Evolutionary conservation across 2,329 filamentous ascomycete species (phyloP).

Genomic region (Aspergillus sp.): DNA sequence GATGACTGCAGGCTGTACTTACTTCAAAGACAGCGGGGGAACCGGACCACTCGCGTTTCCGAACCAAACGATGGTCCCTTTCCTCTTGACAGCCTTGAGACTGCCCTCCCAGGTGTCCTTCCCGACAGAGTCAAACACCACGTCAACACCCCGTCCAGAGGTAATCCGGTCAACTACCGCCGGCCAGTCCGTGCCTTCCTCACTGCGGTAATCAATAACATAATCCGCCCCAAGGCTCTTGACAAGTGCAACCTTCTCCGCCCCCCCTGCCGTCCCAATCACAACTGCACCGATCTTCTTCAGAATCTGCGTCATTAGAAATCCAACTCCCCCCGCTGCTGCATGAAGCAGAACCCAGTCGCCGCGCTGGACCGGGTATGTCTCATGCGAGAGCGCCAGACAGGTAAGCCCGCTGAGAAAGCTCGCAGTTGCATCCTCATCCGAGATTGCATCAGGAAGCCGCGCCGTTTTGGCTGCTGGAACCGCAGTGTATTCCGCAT

Average conservation of each 20-base stretch:
- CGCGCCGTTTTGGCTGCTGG: conserved; percentile 56
- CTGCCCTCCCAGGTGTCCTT: conserved; percentile 80
- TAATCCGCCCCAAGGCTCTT: conserved; percentile 66
- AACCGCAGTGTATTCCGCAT: conserved; percentile 61
- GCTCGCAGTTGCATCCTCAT: conserved; percentile 65
- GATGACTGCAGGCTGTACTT: conserved; percentile 43
- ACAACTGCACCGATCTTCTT: conserved; percentile 69
- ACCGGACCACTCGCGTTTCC: conserved; percentile 81
- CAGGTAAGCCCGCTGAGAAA: conserved; percentile 84
- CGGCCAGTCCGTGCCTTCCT: conserved; percentile 76
- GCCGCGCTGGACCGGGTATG: conserved; percentile 67
- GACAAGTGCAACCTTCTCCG: conserved; percentile 71
- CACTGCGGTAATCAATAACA: conserved; percentile 76
- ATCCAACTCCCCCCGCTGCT: conserved; percentile 78
- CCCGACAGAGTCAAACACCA: conserved; percentile 84
- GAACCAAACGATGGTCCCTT: conserved; percentile 76
- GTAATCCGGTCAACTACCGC: conserved; percentile 85
- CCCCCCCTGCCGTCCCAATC: conserved; percentile 75
- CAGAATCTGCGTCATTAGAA: conserved; percentile 74
- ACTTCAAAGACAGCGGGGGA: conserved; percentile 64
- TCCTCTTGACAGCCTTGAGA: conserved; percentile 70
- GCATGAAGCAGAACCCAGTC: conserved; percentile 85
- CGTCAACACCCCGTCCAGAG: conserved; percentile 68
- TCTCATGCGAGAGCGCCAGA: conserved; percentile 74
- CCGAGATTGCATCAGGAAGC: conserved; percentile 62